phyloP scores from a whole-genome alignment of 1,139 yeast genomes.

The Taphrina populina region DNA sequence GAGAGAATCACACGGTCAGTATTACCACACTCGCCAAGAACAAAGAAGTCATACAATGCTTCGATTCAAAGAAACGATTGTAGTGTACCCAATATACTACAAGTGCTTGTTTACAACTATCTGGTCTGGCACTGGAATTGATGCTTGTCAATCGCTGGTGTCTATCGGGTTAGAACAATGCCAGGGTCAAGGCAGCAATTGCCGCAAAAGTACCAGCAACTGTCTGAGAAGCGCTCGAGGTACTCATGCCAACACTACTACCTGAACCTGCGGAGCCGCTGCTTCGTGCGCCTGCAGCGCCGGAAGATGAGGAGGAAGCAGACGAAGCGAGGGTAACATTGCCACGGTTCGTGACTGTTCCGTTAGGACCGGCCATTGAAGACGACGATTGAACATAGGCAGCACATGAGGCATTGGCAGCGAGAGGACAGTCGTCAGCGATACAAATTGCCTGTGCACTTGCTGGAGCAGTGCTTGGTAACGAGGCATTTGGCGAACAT shows the following conservation, averaged over 20 bases:
- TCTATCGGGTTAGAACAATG: not conserved
- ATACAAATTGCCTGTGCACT: conserved; percentile 26
- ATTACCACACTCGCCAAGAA: too few relatives aligned
- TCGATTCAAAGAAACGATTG: too few relatives aligned
- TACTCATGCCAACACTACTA: not conserved
- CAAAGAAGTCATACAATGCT: too few relatives aligned
- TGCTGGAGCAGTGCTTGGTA: conserved; percentile 27
- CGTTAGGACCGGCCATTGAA: conserved; percentile 9
- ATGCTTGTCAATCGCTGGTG: not conserved
- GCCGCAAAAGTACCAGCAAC: conserved; percentile 6
- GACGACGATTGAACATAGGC: conserved; percentile 12
- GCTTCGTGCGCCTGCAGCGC: conserved; percentile 20
- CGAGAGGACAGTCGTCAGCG: conserved; percentile 32
- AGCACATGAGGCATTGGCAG: conserved; percentile 19
- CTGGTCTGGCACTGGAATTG: too few relatives aligned
- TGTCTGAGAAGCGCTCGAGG: conserved; percentile 2
- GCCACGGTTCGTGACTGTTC: conserved; percentile 8
- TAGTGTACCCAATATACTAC: too few relatives aligned
- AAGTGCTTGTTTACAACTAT: too few relatives aligned
- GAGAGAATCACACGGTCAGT: too few relatives aligned
- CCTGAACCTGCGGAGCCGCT: conserved; percentile 1
- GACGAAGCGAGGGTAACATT: conserved; percentile 10
- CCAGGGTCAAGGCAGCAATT: conserved; percentile 5
- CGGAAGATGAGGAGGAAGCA: conserved; percentile 13
- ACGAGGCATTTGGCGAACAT: conserved; percentile 13